Evolutionary conservation across 2,329 filamentous ascomycete species (phyloP), one percentile per base, ranked within the genome.

Genomic region (Fusarium ramigenum): DNA sequence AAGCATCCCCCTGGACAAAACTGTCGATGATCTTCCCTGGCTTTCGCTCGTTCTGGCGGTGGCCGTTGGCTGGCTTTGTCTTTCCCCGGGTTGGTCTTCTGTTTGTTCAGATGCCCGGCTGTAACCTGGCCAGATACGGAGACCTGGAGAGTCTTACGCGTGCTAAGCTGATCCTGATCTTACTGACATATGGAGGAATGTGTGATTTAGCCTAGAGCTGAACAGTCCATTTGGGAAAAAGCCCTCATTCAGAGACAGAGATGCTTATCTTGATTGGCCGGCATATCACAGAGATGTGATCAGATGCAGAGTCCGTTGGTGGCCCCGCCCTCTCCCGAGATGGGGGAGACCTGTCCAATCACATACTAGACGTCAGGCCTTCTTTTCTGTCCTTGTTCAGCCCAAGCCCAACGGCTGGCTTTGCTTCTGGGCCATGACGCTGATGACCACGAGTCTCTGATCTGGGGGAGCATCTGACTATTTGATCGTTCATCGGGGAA

Each of bases 371-470:
- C 14, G 40, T n/a, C 54, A 28, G 39, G 58, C 49, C 47, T 60
- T 63, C 47, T 52, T 62, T 44, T 57, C 19, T 56, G 37, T 42
- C 59, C 66, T 65, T 56, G 53, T 65, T 49, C 54, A 50, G 32
- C 57, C 66, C 60, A 69, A 75, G 32, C 52, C 66, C 60, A 69
- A 75, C 65, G 60, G 60, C 34, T 32, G 64, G 65, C 34, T 28
- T 23, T 21, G 60, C 25, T 32, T 28, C 23, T 60, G 49, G 67
- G 62, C 39, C 47, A 63, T 72, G 69, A 70, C 60, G 64, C 72
- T 59, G 71, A 69, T 74, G 71, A 74, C 72, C 71, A 74, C 72
- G 68, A 74, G 59, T 50, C 72, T 66, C 43, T 66, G 67, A 66
- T 63, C 71, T 49, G 53, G 44, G 58, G 57, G 68, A 71, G 54